Percentiles rank a stretch among this genome's conserved stretches.
Conservation (phyloP, 192 early-diverging fungal species). For the Pecoramyces ruminantium region DNA sequence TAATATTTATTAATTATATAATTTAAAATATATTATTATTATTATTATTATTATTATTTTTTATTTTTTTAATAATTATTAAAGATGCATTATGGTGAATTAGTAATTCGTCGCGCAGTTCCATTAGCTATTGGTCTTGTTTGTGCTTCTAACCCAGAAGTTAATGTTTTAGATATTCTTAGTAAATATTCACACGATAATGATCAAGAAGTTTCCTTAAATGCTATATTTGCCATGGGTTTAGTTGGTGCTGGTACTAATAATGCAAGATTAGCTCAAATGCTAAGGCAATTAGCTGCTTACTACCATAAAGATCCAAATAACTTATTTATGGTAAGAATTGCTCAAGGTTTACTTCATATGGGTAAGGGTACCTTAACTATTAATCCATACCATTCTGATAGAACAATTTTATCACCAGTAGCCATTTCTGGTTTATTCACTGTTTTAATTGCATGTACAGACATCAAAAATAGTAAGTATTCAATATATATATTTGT, state of each 20-base stretch:
- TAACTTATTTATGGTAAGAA: slow-evolving; percentile 66
- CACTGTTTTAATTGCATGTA: slow-evolving; percentile 77
- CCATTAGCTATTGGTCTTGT: slow-evolving; percentile 87
- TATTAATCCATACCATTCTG: slow-evolving; percentile 85
- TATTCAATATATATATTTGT: slow-evolving; percentile 1
- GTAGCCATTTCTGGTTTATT: slow-evolving; percentile 75
- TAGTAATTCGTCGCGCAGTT: slow-evolving; percentile 80
- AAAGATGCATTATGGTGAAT: slow-evolving; percentile 96
- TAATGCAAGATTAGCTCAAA: slow-evolving; percentile 94
- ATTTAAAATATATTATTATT: no score
- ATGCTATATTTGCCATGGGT: slow-evolving; percentile 98
- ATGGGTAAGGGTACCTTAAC: slow-evolving; percentile 99
- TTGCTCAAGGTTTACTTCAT: slow-evolving; percentile 72
- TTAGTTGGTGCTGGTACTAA: slow-evolving; percentile 97
- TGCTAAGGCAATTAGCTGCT: slow-evolving; percentile 85
- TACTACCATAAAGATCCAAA: slow-evolving; percentile 94
- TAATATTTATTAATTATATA: no score
- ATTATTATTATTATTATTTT: not conserved
- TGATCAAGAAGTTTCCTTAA: slow-evolving; percentile 81
- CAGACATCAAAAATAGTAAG: slow-evolving; percentile 68
- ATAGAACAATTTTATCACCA: slow-evolving; percentile 80
- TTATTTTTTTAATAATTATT: not conserved
- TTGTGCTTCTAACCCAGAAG: slow-evolving; percentile 89
- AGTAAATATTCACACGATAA: slow-evolving; percentile 99
- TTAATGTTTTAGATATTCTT: slow-evolving; percentile 81